A percentile compares a stretch with the other conserved stretches of the same genome.
Conservation (phyloP, 352 stramenopile species). For the Pythium pyrilobum region DNA sequence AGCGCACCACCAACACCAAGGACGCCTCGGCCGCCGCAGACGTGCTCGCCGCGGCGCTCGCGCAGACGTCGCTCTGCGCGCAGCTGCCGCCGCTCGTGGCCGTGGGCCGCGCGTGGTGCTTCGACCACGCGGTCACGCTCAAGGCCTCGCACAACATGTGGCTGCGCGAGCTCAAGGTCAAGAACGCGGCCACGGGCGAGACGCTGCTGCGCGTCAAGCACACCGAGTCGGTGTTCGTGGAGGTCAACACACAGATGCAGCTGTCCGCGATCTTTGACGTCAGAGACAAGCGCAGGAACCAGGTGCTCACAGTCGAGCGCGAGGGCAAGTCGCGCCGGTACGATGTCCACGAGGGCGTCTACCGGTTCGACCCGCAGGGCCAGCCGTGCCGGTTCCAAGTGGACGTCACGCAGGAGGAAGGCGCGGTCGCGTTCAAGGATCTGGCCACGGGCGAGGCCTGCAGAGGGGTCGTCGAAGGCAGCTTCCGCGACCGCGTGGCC, state of each 20-base stretch:
- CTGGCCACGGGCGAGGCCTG: not conserved
- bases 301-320: slow-evolving; percentile 2
- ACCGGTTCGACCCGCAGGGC: not conserved
- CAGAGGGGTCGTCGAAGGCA: not conserved
- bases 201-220: not conserved
- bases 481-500: not conserved
- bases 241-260: too few relatives aligned
- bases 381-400: not conserved
- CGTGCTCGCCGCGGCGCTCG: too few relatives aligned
- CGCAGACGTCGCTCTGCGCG: not conserved
- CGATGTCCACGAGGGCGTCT: slow-evolving; percentile 7
- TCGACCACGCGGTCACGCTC: not conserved
- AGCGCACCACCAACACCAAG: too few relatives aligned
- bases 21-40: too few relatives aligned
- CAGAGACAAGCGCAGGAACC: not conserved
- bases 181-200: not conserved
- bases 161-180: slow-evolving; percentile 1
- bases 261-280: slow-evolving; percentile 2
- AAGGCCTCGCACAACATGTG: not conserved
- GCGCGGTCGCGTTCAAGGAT: not conserved
- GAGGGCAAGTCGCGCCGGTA: not conserved
- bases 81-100: not conserved
- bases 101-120: slow-evolving; percentile 1
- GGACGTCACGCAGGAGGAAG: not conserved
- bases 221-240: not conserved